These are phyloP conservation scores for Cylindricascospora bacillispora DNA, from an alignment of 1,139 yeast species.

Conservation along the genomic window DNA sequence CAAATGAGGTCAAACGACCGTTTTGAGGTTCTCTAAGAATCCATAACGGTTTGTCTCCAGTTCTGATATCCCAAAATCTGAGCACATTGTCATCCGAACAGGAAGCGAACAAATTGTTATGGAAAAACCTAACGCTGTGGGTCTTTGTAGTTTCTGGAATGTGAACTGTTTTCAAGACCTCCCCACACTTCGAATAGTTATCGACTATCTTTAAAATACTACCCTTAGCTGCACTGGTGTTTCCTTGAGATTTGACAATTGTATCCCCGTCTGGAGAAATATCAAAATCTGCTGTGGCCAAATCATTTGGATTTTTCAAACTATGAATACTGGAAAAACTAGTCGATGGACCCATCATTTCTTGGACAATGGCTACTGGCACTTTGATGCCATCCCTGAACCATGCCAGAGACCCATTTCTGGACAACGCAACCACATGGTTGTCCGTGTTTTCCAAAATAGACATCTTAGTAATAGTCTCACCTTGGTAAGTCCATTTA, in stretches of 20 bases:
- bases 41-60: conserved; percentile 18
- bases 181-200: conserved; percentile 22
- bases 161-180: conserved; percentile 15
- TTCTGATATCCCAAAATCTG: conserved; percentile 24
- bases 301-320: conserved; percentile 10
- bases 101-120: conserved; percentile 21
- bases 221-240: conserved; percentile 11
- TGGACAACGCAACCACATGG: conserved; percentile 20
- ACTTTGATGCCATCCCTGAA: conserved; percentile 20
- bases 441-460: conserved; percentile 14
- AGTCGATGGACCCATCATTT: conserved; percentile 23
- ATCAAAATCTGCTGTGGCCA: conserved; percentile 22
- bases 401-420: conserved; percentile 25
- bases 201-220: conserved; percentile 21
- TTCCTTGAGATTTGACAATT: conserved; percentile 21
- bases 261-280: conserved; percentile 18
- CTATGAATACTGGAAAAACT: conserved; percentile 21
- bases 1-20: conserved; percentile 20
- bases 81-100: conserved; percentile 23
- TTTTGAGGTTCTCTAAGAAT: conserved; percentile 17
- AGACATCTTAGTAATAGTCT: conserved; percentile 19
- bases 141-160: conserved; percentile 22
- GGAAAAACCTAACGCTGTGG: conserved; percentile 21
- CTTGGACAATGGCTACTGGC: conserved; percentile 23
- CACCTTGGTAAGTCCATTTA: conserved; percentile 23